Evolutionary conservation across 139 green algal species (phyloP), one percentile per base, ranked within the genome.

Genomic region (Pycnococcus provasolii): DNA sequence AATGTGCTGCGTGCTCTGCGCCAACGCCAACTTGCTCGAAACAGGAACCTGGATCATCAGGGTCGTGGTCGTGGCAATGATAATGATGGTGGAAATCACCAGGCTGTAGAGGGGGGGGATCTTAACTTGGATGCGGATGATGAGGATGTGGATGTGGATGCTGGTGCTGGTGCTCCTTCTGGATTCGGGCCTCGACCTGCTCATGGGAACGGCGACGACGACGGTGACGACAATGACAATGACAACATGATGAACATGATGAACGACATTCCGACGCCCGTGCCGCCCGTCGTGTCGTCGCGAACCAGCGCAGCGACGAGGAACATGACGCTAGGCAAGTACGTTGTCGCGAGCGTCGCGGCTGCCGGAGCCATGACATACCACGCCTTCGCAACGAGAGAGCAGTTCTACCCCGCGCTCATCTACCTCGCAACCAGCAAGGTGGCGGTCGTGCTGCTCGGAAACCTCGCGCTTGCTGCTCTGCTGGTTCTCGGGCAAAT

Each of bases 391-490:
- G 66, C 81, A 39, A 97, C 89, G 0, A 77, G 91, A 0, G 82
- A 94, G 48, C 85, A 97, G 87, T 98, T 97, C 74, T 99, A 91
- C 64, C 91, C 89, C 0, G 75, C 87, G 2, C 84, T 95, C 50
- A 73, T 92, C 39, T 95, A 96, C 72, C 79, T 99, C 40, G 79
- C 84, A 5, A 96, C 85, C 1, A 94, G 84, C 42, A 98, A 98
- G 70, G 54, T 98, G 2, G 81, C 83, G 1, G 77, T 96, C 9
- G 89, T 94, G 0, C 78, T 91, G 0, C 62, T 97, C 13, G 87
- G 85, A n/a, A 99, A 99, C 79, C 57, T 96, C 39, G 81, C 75
- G 2, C 92, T 99, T 47, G 89, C 90, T 0, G 26, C 82, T 4
- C 84, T 84, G 1, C 74, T 98, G 3, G 45, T 76, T 4, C 48